These are phyloP conservation scores for Vaccinium vitisidaea DNA, from an alignment of 148 eudicot species.

Conservation along the genomic window DNA sequence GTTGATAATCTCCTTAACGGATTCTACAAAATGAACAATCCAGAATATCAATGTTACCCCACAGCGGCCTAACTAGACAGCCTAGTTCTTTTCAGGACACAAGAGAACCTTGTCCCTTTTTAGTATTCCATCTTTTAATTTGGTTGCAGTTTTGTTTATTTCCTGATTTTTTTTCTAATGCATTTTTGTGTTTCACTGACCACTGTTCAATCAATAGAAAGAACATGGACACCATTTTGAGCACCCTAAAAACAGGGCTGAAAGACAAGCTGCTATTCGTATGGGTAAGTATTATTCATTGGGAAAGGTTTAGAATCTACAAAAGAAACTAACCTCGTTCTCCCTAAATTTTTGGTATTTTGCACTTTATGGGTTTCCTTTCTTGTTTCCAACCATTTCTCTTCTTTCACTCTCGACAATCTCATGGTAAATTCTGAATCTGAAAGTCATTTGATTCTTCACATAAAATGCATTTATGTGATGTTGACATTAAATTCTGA, in stretches of 20 bases:
- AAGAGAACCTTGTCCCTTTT: not conserved
- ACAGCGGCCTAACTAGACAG: not conserved
- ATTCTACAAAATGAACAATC: not conserved
- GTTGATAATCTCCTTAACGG: not conserved
- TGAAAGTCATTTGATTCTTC: not conserved
- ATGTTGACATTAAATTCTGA: not conserved
- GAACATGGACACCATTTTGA: conserved; percentile 26
- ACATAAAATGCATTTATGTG: not conserved
- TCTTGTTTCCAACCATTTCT: too few relatives aligned
- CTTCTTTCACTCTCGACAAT: too few relatives aligned
- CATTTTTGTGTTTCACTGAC: not conserved
- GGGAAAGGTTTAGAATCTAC: not conserved
- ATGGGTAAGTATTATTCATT: conserved; percentile 26
- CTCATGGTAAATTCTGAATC: too few relatives aligned
- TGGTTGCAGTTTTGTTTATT: not conserved
- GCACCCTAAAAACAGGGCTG: conserved; percentile 17
- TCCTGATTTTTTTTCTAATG: not conserved
- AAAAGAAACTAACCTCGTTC: too few relatives aligned
- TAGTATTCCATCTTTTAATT: not conserved
- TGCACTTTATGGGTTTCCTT: too few relatives aligned
- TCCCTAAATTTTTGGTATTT: too few relatives aligned
- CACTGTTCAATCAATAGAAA: conserved; percentile 13
- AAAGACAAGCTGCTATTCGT: conserved; percentile 23
- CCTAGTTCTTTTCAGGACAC: not conserved
- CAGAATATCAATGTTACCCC: not conserved